Percentiles rank a stretch among this genome's conserved stretches.
phyloP scores from a whole-genome alignment of 169 alveolate species.

The Plasmodium knowlesi region DNA sequence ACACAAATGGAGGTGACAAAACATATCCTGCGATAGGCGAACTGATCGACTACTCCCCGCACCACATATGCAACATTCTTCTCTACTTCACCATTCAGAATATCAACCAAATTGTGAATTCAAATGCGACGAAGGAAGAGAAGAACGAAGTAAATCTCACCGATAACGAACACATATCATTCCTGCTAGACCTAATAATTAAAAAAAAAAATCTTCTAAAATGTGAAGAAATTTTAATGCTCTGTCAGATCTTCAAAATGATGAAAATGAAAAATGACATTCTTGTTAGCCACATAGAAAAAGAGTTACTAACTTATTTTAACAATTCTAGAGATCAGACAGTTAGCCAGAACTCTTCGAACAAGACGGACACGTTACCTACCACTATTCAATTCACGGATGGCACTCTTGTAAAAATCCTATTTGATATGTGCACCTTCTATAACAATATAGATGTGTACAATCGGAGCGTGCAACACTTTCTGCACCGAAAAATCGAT shows the following conservation, averaged over 20 bases:
- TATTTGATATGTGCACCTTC: slow-evolving; percentile 71
- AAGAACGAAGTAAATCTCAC: not conserved
- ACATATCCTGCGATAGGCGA: not conserved
- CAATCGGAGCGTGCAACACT: slow-evolving; percentile 32
- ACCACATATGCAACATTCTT: slow-evolving; percentile 71
- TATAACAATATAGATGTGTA: slow-evolving; percentile 63
- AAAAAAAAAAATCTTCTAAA: slow-evolving; percentile 43
- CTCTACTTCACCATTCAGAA: slow-evolving; percentile 49
- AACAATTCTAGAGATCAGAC: not conserved
- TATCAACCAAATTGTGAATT: not conserved
- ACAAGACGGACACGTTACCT: not conserved
- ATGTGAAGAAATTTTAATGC: slow-evolving; percentile 61
- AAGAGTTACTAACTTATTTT: slow-evolving; percentile 28
- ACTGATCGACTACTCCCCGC: slow-evolving; percentile 33
- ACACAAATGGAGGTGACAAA: not conserved
- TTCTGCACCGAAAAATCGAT: slow-evolving; percentile 29
- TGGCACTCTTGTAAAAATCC: slow-evolving; percentile 28
- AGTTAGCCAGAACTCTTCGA: not conserved
- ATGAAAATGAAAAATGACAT: slow-evolving; percentile 54
- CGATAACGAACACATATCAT: slow-evolving; percentile 2
- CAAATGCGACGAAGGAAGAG: not conserved
- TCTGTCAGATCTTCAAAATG: slow-evolving; percentile 61
- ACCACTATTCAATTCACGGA: not conserved
- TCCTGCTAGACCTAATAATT: slow-evolving; percentile 30
- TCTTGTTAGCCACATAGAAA: slow-evolving; percentile 30